Evolutionary conservation across 352 stramenopile species (phyloP), one percentile per base, ranked within the genome.

Genomic region (Phytophthora idaei): DNA sequence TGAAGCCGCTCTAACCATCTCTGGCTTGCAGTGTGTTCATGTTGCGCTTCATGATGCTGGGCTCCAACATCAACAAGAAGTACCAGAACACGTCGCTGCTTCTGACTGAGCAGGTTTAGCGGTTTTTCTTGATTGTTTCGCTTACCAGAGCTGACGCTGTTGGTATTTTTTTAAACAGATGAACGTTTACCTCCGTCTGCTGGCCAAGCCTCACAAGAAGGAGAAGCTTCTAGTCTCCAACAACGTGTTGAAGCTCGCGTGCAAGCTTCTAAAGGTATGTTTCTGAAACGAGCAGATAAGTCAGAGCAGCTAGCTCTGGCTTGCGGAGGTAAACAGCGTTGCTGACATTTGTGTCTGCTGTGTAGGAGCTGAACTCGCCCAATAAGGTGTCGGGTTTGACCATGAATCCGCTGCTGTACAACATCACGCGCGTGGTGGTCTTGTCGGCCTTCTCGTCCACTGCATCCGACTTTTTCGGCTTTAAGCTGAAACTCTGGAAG

Each of bases 401-500:
- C 31, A 97, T 97, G 90, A 96, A 96, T 63, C 90, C 90, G 31
- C 71, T 96, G 56, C 74, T 97, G 14, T 95, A 96, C 80, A 96
- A 96, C 68, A 74, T 96, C 58, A 97, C 88, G 50, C 84, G 90
- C 44, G 88, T 96, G 41, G 80, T 97, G 46, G 85, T 97, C 56
- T 76, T 97, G 50, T 96, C 89, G 27, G 90, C 90, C 41, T 95
- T 97, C 56, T 95, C 86, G 55, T 95, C 89, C 44, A 90, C 90
- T 3, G 86, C 92, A 46, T 96, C 86, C 14, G 90, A 97, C 69
- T 92, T 95, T 54, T 94, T 97, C 60, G 90, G 90, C 67, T 97
- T 97, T 70, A 97, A 96, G 70, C 80, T 96, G 57, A 96, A 96
- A 82, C 74, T 96, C 12, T 94, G 90, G 79, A 96, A 97, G 71